Evolutionary conservation across 2,329 filamentous ascomycete species (phyloP), one percentile per base, ranked within the genome.

Genomic region (Lachnellula arida): DNA sequence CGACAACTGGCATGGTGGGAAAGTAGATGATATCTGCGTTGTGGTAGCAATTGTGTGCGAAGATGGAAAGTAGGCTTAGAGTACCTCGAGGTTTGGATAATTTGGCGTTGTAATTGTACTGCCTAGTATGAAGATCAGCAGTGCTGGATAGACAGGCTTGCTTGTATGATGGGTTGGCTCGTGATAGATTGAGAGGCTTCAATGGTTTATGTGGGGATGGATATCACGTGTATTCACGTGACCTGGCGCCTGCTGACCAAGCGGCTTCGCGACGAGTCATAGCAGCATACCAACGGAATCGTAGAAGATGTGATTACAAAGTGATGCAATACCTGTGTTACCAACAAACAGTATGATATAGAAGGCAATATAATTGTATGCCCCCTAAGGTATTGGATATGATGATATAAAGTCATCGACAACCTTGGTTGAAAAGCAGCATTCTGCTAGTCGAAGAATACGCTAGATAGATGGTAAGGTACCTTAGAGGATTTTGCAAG

Each of bases 21-120:
- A 99, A 73, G 83, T 95, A 19, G 94, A 99, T 70, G 94, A 99
- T 72, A 97, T 99, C 57, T 93, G 91, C 67, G 91, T 91, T 4
- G 78, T 99, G 50, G 86, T 92, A 14, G 84, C 86, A 34, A 77
- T 96, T 32, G 90, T 89, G 1, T 84, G 89, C 8, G 86, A 92
- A 63, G 82, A 86, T 59, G 67, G 60, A 28, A 67, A 60, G 55
- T 69, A 42, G 39, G 17, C 17, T n/a, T 42, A 32, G 39, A 17
- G 4, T 2, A 2, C 19, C 19, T 2, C 15, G 11, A 19, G 0
- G 19, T 25, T 9, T 19, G 19, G 17, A 23, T 44, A 44, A 11
- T 44, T 19, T 25, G 42, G 19, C 19, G 7, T 19, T 44, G 19
- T 23, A 44, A 25, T 42, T 42, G 17, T 32, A 32, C 28, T 3